Base-by-base conservation (phyloP, 1,284 basidiomycete species). In the Ceratobasidium sp. region DNA sequence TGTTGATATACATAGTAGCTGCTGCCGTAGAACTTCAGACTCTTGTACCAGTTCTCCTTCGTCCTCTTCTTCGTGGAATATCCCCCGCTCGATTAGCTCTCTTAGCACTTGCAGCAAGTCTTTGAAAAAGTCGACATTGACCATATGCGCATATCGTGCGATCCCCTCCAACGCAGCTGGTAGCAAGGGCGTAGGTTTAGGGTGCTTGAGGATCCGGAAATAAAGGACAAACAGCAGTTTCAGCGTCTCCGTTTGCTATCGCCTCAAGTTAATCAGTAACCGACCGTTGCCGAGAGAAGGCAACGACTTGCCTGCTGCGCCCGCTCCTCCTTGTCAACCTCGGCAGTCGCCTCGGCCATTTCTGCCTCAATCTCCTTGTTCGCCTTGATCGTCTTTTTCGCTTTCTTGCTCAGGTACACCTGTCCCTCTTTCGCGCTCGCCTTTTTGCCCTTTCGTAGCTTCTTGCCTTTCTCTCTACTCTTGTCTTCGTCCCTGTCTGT, bases 71-170 rank as follows among this genome's bases (percentile, higher is more conserved):
- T 75, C 76, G 29, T 76, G 77, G 54, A 77, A 75, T 56, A 76
- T 58, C 69, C 80, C 76, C 76, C 87, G 86, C 72, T 84, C 80
- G 77, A 98, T 89, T 74, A 95, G 89, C 74, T 87, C 86, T 81
- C 94, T 93, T 41, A 99, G 85, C 0, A 98, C 95, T 68, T 89
- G 86, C 83, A 99, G 87, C 59, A 99, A 85, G 83, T 99, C 98
- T 78, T 92, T 91, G 89, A 99, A 99, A 84, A 99, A 99, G 82
- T 99, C 98, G 79, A 99, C 89, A 83, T 98, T 99, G 82, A 99
- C 95, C 74, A 98, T 88, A 82, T 99, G 98, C 0, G 97, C 92
- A 80, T 94, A 99, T 83, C 91, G 91, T 5, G 95, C 90, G 79
- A 99, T 92, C 76, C 98, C 98, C 80, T 93, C 91, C 77, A 99